Conservation (phyloP, 768 basidiomycete species). For the Pisolithus albus region DNA sequence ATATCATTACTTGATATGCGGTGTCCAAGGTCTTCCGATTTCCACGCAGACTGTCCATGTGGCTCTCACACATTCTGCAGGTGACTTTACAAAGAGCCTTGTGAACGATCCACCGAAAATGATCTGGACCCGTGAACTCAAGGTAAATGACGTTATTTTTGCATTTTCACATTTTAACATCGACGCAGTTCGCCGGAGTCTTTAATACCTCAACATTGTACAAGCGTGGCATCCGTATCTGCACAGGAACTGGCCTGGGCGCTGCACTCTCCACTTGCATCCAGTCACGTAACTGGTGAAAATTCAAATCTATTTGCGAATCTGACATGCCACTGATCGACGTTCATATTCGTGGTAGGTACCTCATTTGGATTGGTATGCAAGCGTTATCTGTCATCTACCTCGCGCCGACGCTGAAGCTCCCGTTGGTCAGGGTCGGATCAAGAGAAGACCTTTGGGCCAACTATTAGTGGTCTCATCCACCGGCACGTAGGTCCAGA, state of each 20-base stretch:
- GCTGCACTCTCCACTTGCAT: slow-evolving; percentile 73
- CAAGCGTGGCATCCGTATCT: slow-evolving; percentile 72
- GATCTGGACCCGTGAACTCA: slow-evolving; percentile 75
- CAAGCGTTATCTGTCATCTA: not conserved
- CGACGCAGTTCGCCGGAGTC: slow-evolving; percentile 60
- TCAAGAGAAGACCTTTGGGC: slow-evolving; percentile 80
- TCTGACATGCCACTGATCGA: not conserved
- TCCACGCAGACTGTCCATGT: not conserved
- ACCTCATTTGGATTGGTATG: slow-evolving; percentile 71
- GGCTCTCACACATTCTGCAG: slow-evolving; percentile 21
- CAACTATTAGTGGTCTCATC: slow-evolving; percentile 70
- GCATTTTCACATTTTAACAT: slow-evolving; percentile 4
- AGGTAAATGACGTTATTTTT: slow-evolving; percentile 36
- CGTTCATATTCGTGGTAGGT: slow-evolving; percentile 37
- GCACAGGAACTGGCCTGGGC: slow-evolving; percentile 77
- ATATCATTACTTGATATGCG: slow-evolving; percentile 76
- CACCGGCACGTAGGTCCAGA: slow-evolving; percentile 66
- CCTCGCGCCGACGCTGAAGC: slow-evolving; percentile 10
- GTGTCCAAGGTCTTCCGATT: slow-evolving; percentile 50
- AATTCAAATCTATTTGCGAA: slow-evolving; percentile 1
- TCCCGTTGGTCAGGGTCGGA: slow-evolving; percentile 51
- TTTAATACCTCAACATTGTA: slow-evolving; percentile 79
- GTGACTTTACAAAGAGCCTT: slow-evolving; percentile 71
- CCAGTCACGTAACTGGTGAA: slow-evolving; percentile 67
- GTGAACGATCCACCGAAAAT: slow-evolving; percentile 62